Base-by-base conservation (phyloP, 2,329 filamentous ascomycete genomes). In the Penicillium sp. region DNA sequence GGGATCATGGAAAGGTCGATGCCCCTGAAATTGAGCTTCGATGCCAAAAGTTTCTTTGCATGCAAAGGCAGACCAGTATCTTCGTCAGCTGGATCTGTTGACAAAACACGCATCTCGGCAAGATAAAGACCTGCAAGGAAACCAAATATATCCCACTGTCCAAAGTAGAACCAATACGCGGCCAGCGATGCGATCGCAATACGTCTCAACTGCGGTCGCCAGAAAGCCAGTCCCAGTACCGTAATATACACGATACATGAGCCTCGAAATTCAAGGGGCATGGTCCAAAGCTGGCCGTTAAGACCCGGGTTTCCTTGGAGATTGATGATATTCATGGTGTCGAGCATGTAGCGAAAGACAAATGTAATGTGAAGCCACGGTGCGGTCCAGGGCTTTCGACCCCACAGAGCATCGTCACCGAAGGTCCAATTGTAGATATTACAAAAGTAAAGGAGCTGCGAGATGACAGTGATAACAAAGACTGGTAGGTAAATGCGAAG, bases 401-500 rank as follows among this genome's bases (percentile, higher is more conserved):
- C 53, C 42, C 49, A 45, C 3, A 56, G 16, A 14, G 42, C 42
- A 9, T 51, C 53, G 16, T 54, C 47, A 2, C 43, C 43, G 33
- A 51, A 51, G 11, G 47, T 49, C 52, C 48, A 55, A 14, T 59
- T 46, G 36, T 61, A 67, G 21, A 54, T 39, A 56, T 58, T 59
- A 29, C 45, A 51, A 42, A 61, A 63, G 19, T 53, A 63, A n/a
- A 63, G 34, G 7, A 64, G 3, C 33, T 66, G 61, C 8, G 59
- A 67, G 8, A 67, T 51, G 1, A 63, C 47, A 1, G 64, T 63
- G 5, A 67, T 56, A 1, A 60, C 37, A 13, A 67, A 36, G 16
- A 65, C 62, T 0, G 70, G 70, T 5, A 71, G 43, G 45, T 66
- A 73, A 18, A 74, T 67, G 7, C 71, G 66, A 26, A 72, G 63